A percentile compares a stretch with the other conserved stretches of the same genome.
These are phyloP conservation scores for Colletotrichum orbiculare DNA, from an alignment of 2,329 filamentous ascomycete species.

Conservation along the genomic window DNA sequence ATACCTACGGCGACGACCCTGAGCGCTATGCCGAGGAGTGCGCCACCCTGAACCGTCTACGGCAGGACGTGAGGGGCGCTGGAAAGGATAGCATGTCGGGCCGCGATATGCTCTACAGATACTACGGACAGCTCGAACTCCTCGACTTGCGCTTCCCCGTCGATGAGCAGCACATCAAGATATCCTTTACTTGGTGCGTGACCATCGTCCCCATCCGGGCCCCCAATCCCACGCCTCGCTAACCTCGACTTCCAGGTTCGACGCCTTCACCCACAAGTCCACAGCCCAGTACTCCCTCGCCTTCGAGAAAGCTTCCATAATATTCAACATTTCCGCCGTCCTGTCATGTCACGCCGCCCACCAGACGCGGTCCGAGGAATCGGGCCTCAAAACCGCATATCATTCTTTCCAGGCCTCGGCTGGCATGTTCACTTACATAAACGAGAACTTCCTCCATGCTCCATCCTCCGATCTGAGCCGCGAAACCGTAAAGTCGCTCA, in stretches of 20 bases:
- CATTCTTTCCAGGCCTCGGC: conserved; percentile 98
- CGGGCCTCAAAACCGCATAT: conserved; percentile 94
- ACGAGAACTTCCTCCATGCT: conserved; percentile 98
- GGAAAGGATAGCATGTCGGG: conserved; percentile 96
- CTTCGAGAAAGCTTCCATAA: conserved; percentile 98
- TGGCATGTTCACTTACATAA: conserved; percentile 99
- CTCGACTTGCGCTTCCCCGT: conserved; percentile 95
- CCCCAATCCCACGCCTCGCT: neutral
- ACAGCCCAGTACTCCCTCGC: conserved; percentile 96
- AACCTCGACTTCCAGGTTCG: conserved; percentile 74
- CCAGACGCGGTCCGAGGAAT: conserved; percentile 92
- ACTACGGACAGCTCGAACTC: conserved; percentile 96
- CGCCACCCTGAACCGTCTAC: conserved; percentile 89
- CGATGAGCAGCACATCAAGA: conserved; percentile 99
- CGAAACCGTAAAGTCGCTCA: conserved; percentile 95
- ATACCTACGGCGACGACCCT: conserved; percentile 95
- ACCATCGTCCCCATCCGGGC: conserved; percentile 18
- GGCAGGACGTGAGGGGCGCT: conserved; percentile 98
- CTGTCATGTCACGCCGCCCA: conserved; percentile 94
- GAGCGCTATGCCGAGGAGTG: conserved; percentile 97
- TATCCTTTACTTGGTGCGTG: conserved; percentile 92
- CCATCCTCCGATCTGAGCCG: conserved; percentile 95
- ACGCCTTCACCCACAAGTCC: conserved; percentile 99
- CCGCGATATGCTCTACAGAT: conserved; percentile 92
- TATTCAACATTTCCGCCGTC: conserved; percentile 99